Conservation (phyloP, 139 green algal genomes). For the Chlamydomonas schloesseri region DNA sequence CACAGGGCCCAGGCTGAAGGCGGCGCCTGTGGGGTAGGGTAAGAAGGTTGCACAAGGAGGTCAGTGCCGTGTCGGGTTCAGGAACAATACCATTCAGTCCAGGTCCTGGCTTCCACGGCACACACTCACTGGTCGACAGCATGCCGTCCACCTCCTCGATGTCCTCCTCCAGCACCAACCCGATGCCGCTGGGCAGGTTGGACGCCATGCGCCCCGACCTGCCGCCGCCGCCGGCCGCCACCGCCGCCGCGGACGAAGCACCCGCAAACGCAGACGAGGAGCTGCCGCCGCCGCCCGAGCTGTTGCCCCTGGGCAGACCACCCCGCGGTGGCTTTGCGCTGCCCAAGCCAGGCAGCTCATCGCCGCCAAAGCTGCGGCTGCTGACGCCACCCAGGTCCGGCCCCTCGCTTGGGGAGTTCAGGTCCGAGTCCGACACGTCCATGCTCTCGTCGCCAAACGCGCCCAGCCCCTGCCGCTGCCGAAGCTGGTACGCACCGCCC, state of each 20-base stretch:
- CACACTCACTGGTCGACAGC: slow-evolving; percentile 18
- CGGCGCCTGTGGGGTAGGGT: background rate
- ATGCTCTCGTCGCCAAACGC: slow-evolving; percentile 35
- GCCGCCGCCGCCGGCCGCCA: background rate
- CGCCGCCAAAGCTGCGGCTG: background rate
- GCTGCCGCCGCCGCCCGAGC: no score
- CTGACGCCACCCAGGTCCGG: background rate
- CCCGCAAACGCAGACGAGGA: background rate
- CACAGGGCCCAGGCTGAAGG: slow-evolving; percentile 21
- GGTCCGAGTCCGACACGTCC: slow-evolving; percentile 34
- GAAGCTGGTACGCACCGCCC: no score
- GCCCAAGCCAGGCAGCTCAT: slow-evolving; percentile 11
- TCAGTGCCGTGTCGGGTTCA: no score
- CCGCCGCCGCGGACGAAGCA: background rate
- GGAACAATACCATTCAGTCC: no score
- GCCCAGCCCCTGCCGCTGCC: slow-evolving; percentile 1
- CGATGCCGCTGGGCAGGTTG: slow-evolving; percentile 7
- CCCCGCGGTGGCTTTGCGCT: no score
- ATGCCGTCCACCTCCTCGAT: slow-evolving; percentile 41
- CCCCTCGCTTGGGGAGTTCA: background rate
- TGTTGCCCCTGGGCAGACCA: no score
- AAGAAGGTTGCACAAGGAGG: no score
- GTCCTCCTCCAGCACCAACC: slow-evolving; percentile 42
- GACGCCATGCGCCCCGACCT: background rate
- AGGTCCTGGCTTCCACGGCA: no score